A percentile compares a stretch with the other conserved stretches of the same genome.
phyloP scores from a whole-genome alignment of 2,329 filamentous ascomycete genomes.

The Ascochyta fabae region DNA sequence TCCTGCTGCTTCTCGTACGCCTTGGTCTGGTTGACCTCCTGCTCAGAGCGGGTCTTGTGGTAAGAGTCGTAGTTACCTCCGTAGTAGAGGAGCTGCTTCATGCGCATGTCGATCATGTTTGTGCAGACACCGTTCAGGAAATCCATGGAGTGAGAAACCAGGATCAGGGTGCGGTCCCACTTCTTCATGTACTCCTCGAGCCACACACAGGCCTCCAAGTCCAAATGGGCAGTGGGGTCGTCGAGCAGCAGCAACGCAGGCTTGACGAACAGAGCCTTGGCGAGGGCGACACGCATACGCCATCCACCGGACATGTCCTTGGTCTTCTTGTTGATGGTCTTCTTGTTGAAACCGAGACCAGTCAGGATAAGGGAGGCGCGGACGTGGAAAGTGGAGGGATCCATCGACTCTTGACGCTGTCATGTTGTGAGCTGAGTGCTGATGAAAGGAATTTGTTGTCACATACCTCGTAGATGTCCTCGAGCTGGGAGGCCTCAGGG shows the following conservation, averaged over 20 bases:
- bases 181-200: slow-evolving; percentile 99
- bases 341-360: slow-evolving; percentile 99
- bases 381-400: slow-evolving; percentile 94
- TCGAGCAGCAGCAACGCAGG: slow-evolving; percentile 94
- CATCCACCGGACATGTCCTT: slow-evolving; percentile 99
- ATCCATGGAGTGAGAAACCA: slow-evolving; percentile 98
- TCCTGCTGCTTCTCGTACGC: slow-evolving; percentile 99
- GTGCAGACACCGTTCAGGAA: slow-evolving; percentile 99
- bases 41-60: slow-evolving; percentile 89
- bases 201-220: slow-evolving; percentile 99
- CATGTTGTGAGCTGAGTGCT: slow-evolving; percentile 6
- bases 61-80: slow-evolving; percentile 99
- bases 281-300: slow-evolving; percentile 99
- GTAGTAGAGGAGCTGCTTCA: slow-evolving; percentile 90
- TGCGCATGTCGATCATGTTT: slow-evolving; percentile 98
- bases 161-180: slow-evolving; percentile 95
- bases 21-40: slow-evolving; percentile 98
- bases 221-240: slow-evolving; percentile 98
- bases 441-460: background rate
- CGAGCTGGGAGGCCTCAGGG: slow-evolving; percentile 85
- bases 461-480: slow-evolving; percentile 94
- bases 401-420: slow-evolving; percentile 98
- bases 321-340: slow-evolving; percentile 97
- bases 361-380: slow-evolving; percentile 96
- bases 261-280: slow-evolving; percentile 98